A percentile compares a stretch with the other conserved stretches of the same genome.
Evolutionary conservation across 441 rosid species (phyloP).

Genomic region (Kokia cookei): DNA sequence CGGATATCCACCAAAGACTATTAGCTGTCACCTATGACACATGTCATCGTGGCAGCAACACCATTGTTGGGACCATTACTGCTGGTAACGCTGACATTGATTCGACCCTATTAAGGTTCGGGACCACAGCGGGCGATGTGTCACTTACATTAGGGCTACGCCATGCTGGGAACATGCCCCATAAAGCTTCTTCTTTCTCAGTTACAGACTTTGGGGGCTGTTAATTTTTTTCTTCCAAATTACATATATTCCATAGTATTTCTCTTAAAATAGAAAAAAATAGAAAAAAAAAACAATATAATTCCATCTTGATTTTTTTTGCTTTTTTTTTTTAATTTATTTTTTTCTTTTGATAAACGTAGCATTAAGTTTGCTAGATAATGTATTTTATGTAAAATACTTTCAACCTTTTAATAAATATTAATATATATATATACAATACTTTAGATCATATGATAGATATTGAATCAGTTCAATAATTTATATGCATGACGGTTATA

Average conservation of each 20-base stretch:
- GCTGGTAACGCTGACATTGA: conserved; percentile 29
- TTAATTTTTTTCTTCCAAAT: conserved; percentile 16
- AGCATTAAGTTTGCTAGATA: conserved; percentile 20
- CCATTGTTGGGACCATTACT: conserved; percentile 33
- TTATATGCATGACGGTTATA: no score
- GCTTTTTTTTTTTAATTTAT: no score
- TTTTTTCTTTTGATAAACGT: conserved; percentile 4
- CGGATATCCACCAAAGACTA: conserved; percentile 7
- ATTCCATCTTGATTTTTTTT: background rate
- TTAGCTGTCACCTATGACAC: conserved; percentile 24
- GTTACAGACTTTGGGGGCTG: conserved; percentile 74
- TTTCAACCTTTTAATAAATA: no score
- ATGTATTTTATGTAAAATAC: background rate
- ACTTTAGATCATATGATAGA: no score
- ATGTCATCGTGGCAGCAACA: conserved; percentile 28
- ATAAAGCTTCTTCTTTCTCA: conserved; percentile 61
- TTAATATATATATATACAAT: no score
- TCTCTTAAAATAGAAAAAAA: conserved; percentile 1
- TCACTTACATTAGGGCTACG: conserved; percentile 96
- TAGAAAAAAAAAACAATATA: background rate
- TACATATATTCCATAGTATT: background rate
- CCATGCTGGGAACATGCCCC: conserved; percentile 78
- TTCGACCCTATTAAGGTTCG: conserved; percentile 52
- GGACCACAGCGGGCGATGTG: conserved; percentile 79
- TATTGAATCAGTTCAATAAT: no score